A percentile compares a stretch with the other conserved stretches of the same genome.
Conservation (phyloP, 164 flowering plant genomes). For the Berberis vulgaris region DNA sequence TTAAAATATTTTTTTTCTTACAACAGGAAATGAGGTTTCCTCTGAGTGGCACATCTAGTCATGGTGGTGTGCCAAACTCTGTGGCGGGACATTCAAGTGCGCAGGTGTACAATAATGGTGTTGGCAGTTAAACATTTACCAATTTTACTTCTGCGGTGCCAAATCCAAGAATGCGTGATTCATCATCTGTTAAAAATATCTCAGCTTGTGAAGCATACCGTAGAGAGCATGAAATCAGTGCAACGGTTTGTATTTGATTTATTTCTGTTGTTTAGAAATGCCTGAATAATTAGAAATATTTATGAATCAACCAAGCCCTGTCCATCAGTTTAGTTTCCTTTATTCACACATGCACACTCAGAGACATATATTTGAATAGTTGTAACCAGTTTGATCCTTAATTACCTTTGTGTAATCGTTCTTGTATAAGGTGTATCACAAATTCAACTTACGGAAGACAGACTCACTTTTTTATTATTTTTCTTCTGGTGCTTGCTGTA, state of each 20-base stretch:
- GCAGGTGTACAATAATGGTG: slow-evolving; percentile 33
- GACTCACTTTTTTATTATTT: too few relatives aligned
- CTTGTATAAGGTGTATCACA: background rate
- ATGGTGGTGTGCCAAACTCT: slow-evolving; percentile 1
- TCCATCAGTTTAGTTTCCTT: too few relatives aligned
- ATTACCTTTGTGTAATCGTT: background rate
- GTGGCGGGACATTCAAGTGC: slow-evolving; percentile 30
- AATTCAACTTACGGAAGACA: too few relatives aligned
- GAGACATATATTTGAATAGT: too few relatives aligned
- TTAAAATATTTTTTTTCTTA: background rate
- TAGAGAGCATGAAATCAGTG: slow-evolving; percentile 76
- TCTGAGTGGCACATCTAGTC: slow-evolving; percentile 32
- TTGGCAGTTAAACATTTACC: slow-evolving; percentile 36
- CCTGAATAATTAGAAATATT: too few relatives aligned
- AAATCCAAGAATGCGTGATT: slow-evolving; percentile 20
- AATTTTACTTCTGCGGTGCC: slow-evolving; percentile 14
- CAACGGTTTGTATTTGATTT: slow-evolving; percentile 47
- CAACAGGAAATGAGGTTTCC: slow-evolving; percentile 45
- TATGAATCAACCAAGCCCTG: too few relatives aligned
- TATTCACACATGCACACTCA: too few relatives aligned
- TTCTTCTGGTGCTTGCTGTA: too few relatives aligned
- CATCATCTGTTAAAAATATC: slow-evolving; percentile 33
- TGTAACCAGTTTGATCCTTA: too few relatives aligned
- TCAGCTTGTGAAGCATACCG: slow-evolving; percentile 65
- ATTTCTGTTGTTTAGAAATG: background rate